phyloP scores from a whole-genome alignment of 2,329 filamentous ascomycete species.

The Thielaviopsis cerberus region DNA sequence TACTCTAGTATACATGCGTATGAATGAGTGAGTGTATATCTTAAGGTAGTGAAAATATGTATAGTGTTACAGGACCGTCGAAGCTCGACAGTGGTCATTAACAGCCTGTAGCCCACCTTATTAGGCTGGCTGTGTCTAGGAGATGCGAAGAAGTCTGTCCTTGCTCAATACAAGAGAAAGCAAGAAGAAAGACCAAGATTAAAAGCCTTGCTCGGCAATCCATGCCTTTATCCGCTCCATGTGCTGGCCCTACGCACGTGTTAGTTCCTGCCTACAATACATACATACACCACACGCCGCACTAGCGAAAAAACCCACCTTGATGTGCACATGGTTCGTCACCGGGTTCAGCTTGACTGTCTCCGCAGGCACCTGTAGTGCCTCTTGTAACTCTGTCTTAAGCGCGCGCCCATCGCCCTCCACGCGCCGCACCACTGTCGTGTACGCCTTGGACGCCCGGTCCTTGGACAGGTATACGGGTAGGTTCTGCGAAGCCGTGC shows the following conservation, averaged over 20 bases:
- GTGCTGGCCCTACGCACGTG: conserved; percentile 1
- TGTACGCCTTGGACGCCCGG: conserved; percentile 52
- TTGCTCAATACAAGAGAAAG: too few relatives aligned
- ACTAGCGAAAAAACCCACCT: conserved; percentile 27
- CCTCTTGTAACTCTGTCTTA: conserved; percentile 40
- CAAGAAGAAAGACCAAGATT: conserved; percentile 10
- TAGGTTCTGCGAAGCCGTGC: conserved; percentile 51
- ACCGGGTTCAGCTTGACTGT: conserved; percentile 36
- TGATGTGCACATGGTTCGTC: conserved; percentile 58
- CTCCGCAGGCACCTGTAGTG: conserved; percentile 36
- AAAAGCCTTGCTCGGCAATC: conserved; percentile 21
- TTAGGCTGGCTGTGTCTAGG: background rate
- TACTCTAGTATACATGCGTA: background rate
- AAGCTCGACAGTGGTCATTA: background rate
- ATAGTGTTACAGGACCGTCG: background rate
- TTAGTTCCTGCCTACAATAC: background rate
- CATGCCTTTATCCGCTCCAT: conserved; percentile 14
- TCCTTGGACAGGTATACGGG: conserved; percentile 61
- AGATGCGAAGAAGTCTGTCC: background rate
- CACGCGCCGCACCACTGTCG: conserved; percentile 62
- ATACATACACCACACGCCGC: too few relatives aligned
- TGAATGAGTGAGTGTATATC: background rate
- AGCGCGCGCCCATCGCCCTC: conserved; percentile 52
- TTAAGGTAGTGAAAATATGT: background rate
- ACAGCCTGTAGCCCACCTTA: background rate